Base-by-base conservation (phyloP, 108 stramenopile genomes). In the Cyclotella distinguenda region DNA sequence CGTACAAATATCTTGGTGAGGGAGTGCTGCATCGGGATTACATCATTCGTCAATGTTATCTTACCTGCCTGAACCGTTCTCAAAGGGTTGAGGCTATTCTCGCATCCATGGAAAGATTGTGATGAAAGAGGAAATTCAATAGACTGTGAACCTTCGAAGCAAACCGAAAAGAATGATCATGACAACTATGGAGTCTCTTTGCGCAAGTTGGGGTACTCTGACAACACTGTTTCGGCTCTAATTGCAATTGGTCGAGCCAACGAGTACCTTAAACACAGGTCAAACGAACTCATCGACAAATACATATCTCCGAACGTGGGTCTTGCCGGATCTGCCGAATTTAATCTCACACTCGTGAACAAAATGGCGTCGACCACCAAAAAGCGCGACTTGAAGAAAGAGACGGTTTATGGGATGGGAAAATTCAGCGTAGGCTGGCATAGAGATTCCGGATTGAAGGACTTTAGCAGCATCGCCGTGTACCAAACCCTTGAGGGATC, bases 1-100 rank as follows among this genome's bases (percentile, higher is more conserved):
- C 95, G n/a, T 96, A 96, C 77, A 90, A 89, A 61, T 96, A 96
- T 70, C 74, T 96, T 4, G 95, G 95, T 10, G 40, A 42, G 40
- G 23, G n/a, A n/a, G n/a, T n/a, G n/a, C n/a, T n/a, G n/a, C 4
- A 3, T 57, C 8, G 3, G 27, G 22, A 6, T 7, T 8, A 18
- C 16, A 15, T 6, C 23, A 21, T 18, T 57, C 28, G 10, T 11
- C 33, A 30, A n/a, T 11, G 2, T 54, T 54, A 12, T 1, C 3
- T 21, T 21, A 23, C 2, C 1, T 48, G 12, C 19, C 39, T 57
- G 19, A 18, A 19, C 16, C 27, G 7, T 6, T 57, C 25, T 6
- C 35, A 21, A n/a, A 57, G 56, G 56, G 16, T 66, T 96, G 13
- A 75, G 95, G 22, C 69, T 96, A 6, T 96, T 95, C 65, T 85